A percentile compares a stretch with the other conserved stretches of the same genome.
phyloP scores from a whole-genome alignment of 1,139 yeast genomes.

The Sugiyamaella novakii region DNA sequence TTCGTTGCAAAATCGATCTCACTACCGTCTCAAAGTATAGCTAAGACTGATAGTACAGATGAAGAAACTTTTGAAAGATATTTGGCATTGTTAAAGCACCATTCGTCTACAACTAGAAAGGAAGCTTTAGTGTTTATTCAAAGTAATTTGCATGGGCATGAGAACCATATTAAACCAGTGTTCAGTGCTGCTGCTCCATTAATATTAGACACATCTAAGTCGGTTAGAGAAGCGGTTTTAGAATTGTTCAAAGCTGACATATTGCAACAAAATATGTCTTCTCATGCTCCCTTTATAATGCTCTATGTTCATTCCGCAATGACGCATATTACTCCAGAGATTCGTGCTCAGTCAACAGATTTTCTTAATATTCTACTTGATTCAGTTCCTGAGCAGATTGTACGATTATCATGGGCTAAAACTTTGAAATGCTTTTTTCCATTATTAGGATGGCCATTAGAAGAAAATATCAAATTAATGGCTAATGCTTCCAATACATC shows the following conservation, averaged over 20 bases:
- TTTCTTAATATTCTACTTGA: conserved; percentile 60
- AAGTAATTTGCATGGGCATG: conserved; percentile 28
- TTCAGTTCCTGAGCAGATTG: conserved; percentile 34
- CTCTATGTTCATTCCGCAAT: conserved; percentile 87
- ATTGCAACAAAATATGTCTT: conserved; percentile 22
- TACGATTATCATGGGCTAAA: conserved; percentile 42
- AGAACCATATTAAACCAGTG: conserved; percentile 54
- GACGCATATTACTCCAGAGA: conserved; percentile 83
- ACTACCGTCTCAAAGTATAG: conserved; percentile 40
- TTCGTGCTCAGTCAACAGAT: conserved; percentile 69
- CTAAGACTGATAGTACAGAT: conserved; percentile 24
- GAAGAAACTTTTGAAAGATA: conserved; percentile 42
- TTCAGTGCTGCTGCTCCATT: conserved; percentile 59
- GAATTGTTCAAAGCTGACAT: conserved; percentile 51
- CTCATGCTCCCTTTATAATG: conserved; percentile 64
- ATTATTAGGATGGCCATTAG: conserved; percentile 45
- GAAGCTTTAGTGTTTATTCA: conserved; percentile 57
- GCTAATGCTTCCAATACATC: conserved; percentile 17
- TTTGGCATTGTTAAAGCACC: conserved; percentile 74
- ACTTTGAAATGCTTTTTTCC: conserved; percentile 44
- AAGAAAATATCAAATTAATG: conserved; percentile 20
- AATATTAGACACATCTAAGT: conserved; percentile 59
- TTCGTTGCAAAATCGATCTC: conserved; percentile 63
- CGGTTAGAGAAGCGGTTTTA: conserved; percentile 65
- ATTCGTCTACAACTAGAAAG: conserved; percentile 69